These are phyloP conservation scores for Coniochaeta ligniaria DNA, from an alignment of 2,329 filamentous ascomycete genomes.

Conservation along the genomic window DNA sequence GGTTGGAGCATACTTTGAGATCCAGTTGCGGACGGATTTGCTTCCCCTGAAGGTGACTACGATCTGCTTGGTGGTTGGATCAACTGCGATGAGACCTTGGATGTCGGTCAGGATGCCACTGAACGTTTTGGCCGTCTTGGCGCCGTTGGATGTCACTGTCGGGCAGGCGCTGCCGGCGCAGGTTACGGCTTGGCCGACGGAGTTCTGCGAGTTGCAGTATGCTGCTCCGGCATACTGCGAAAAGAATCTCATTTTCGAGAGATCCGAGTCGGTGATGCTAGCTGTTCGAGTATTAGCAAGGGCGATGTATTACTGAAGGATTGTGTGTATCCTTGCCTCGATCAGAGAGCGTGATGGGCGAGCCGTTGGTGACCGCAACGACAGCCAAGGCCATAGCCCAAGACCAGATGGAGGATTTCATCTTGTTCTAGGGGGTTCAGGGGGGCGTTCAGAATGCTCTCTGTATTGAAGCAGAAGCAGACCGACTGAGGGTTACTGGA, in stretches of 20 bases:
- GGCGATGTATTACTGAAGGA: background rate
- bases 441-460: background rate
- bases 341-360: background rate
- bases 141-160: constrained; percentile 32
- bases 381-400: background rate
- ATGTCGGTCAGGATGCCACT: constrained; percentile 21
- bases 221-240: constrained; percentile 43
- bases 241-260: constrained; percentile 37
- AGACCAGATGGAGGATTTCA: background rate
- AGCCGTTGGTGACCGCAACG: background rate
- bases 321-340: background rate
- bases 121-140: constrained; percentile 35
- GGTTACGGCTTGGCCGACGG: constrained; percentile 28
- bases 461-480: background rate
- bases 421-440: background rate
- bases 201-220: constrained; percentile 43
- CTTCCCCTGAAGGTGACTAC: constrained; percentile 56
- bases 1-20: constrained; percentile 37
- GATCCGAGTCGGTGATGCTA: constrained; percentile 21
- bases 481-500: background rate
- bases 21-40: constrained; percentile 51
- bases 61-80: constrained; percentile 41
- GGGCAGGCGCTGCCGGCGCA: constrained; percentile 39
- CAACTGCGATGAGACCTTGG: constrained; percentile 43
- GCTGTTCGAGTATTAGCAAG: constrained; percentile 8